Percentiles rank a stretch among this genome's conserved stretches.
Conservation (phyloP, 2,329 filamentous ascomycete species). For the Grosmannia huntii region DNA sequence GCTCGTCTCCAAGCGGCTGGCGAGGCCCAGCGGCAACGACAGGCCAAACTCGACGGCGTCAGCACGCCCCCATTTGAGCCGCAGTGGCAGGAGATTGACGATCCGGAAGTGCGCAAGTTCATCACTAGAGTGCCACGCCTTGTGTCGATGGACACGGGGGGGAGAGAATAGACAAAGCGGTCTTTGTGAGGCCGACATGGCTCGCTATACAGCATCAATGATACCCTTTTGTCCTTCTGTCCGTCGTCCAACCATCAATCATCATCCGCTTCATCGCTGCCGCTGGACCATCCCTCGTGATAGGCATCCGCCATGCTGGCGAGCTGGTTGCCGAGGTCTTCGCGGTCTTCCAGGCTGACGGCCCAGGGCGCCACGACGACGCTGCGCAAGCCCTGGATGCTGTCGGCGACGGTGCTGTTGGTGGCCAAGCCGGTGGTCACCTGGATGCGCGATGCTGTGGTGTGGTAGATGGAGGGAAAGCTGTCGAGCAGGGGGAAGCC, state of each 20-base stretch:
- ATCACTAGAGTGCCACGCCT: conserved; percentile 9
- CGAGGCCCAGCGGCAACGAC: conserved; percentile 7
- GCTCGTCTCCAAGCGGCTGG: conserved; percentile 8
- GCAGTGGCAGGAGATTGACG: conserved; percentile 12
- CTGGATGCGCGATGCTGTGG: conserved; percentile 28
- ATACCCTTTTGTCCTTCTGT: background rate
- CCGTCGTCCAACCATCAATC: too few species aligned
- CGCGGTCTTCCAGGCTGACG: conserved; percentile 65
- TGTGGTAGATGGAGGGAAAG: conserved; percentile 63
- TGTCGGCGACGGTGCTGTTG: conserved; percentile 57
- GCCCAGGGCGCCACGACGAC: conserved; percentile 38
- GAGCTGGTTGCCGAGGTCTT: conserved; percentile 68
- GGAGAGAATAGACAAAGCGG: background rate
- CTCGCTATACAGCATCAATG: background rate
- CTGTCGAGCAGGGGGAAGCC: conserved; percentile 71
- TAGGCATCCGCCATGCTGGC: conserved; percentile 79
- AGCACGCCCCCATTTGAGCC: conserved; percentile 8
- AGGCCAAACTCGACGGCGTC: conserved; percentile 10
- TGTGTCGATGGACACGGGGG: conserved; percentile 4
- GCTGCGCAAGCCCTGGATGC: conserved; percentile 52
- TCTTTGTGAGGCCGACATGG: background rate
- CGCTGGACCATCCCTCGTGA: conserved; percentile 75
- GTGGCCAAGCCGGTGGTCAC: conserved; percentile 55
- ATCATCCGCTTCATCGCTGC: conserved; percentile 55
- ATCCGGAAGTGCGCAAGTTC: conserved; percentile 10